Conservation (phyloP, 163 green algal species). For the Scenedesmus sp. region DNA sequence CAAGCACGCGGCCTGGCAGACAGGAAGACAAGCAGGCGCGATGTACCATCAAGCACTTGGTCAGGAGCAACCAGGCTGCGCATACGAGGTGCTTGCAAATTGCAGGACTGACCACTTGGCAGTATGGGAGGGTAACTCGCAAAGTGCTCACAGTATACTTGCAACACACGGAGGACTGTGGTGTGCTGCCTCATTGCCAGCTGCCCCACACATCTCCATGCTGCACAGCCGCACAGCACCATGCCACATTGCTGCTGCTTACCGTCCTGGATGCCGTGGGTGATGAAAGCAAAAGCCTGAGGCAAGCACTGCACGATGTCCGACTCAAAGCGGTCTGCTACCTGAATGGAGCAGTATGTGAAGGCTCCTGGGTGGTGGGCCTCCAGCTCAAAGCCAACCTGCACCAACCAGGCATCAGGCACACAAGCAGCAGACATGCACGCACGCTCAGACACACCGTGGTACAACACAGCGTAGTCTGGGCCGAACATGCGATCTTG, state of each 20-base stretch:
- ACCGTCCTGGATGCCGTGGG: neutral
- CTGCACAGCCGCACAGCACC: neutral
- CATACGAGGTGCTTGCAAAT: too few species aligned
- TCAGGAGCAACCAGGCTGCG: too few species aligned
- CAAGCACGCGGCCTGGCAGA: slow-evolving; percentile 62
- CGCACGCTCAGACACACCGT: neutral
- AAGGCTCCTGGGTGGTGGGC: slow-evolving; percentile 5
- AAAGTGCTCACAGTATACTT: neutral
- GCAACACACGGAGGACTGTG: neutral
- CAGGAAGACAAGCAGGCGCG: neutral
- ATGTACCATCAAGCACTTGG: neutral
- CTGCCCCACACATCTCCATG: neutral
- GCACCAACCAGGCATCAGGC: neutral
- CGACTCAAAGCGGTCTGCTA: slow-evolving; percentile 12
- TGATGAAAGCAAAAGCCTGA: slow-evolving; percentile 49
- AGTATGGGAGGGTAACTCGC: too few species aligned
- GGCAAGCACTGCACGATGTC: slow-evolving; percentile 33
- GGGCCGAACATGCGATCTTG: neutral
- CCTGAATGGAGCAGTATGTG: neutral
- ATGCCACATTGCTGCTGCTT: neutral
- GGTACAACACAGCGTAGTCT: neutral
- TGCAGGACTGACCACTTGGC: too few species aligned
- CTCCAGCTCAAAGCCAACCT: slow-evolving; percentile 19
- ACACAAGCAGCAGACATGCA: neutral
- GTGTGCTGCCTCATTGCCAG: neutral